Evolutionary conservation across 139 green algal species (phyloP), one percentile per base, ranked within the genome.

Genomic region (Astrephomene gubernaculifera): DNA sequence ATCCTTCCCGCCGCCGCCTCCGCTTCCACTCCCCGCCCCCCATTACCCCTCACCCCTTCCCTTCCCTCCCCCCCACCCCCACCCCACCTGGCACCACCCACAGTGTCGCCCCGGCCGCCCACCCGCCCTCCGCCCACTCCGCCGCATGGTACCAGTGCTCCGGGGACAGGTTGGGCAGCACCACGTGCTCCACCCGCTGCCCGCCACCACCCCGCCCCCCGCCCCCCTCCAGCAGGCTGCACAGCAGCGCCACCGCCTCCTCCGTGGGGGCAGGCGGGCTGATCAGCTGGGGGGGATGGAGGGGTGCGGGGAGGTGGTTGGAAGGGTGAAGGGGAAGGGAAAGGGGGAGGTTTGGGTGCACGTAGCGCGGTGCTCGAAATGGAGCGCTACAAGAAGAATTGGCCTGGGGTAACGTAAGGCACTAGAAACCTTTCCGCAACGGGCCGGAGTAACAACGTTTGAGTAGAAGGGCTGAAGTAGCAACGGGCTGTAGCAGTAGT

Each of bases 121-220:
- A 39, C 6, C 21, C n/a, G n/a, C n/a, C 5, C 2, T 43, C 12
- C 29, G 43, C 70, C 70, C 70, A 78, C 7, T 61, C 70, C 1
- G 70, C 27, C 0, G 70, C 70, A 29, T 61, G 29, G 29, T 36
- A 43, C 70, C 70, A 78, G 43, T 78, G 70, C 70, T 78, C 70
- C 1, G 70, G 70, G 4, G 29, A 63, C 29, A 78, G 70, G 43
- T 78, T 78, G 29, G 70, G 70, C 27, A 78, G 2, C 27, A 78
- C 43, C 27, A 78, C 70, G 43, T 78, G 70, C 43, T 54, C 70
- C 36, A 41, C 17, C 29, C 14, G 43, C n/a, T n/a, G n/a, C n/a
- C n/a, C n/a, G n/a, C n/a, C n/a, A n/a, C n/a, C n/a, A n/a, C n/a
- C n/a, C n/a, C n/a, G n/a, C n/a, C n/a, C n/a, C 5, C 43, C 70